Evolutionary conservation across 1,284 basidiomycete genomes (phyloP), one percentile per base, ranked within the genome.

Genomic region (Phellopilus nigrolimitatus): DNA sequence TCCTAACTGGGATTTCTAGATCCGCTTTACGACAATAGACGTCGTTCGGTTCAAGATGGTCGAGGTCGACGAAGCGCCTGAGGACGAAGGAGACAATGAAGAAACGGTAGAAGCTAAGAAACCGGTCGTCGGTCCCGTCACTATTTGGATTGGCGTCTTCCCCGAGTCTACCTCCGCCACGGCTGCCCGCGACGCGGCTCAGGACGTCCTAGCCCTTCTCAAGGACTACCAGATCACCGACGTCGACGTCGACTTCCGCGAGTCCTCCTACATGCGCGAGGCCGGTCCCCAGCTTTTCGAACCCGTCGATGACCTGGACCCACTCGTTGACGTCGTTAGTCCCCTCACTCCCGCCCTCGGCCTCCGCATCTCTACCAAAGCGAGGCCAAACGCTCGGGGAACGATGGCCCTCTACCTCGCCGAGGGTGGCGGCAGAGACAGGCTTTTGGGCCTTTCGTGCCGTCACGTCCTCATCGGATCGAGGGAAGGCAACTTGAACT

Each of bases 181-280:
- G 9, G 62, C 56, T 52, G 68, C 70, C 56, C 68, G 71, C 59
- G 60, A 70, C 0, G 67, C 62, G 55, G 68, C 71, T 33, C 62
- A 64, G 9, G 55, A 61, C 27, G 71, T 74, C 59, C 66, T 75
- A 47, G 40, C 30, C 0, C 65, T 73, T 58, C 66, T 72, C 1
- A 2, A 1, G 54, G 58, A 66, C 51, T 57, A 70, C 36, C 61
- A 58, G 55, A 62, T 70, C 53, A 50, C 66, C n/a, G 68, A 52
- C 49, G 67, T 57, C 52, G 67, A 65, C 0, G 67, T 74, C 2
- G 71, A 74, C 60, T 74, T 68, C 69, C 31, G 60, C 1, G 71
- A 73, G 63, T 66, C 61, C 0, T 62, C 63, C 47, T 9, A 47
- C 25, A 44, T 59, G 59, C 64, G 37, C 58, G 60, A 68, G 6